Conservation (phyloP, 139 green algal genomes). For the Microglena sp. region DNA sequence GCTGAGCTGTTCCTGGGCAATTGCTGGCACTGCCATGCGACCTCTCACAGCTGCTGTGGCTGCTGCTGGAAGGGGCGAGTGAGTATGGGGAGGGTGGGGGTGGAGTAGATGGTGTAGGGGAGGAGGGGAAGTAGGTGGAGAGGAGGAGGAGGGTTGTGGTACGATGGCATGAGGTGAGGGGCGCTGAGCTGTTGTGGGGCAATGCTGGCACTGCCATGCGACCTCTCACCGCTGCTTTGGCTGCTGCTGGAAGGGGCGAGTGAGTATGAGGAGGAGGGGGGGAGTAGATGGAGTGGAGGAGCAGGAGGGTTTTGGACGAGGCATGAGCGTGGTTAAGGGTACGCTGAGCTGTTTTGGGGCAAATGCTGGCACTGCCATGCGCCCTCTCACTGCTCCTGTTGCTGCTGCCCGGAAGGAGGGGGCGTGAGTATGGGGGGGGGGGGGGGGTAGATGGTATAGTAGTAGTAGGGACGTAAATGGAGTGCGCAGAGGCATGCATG, state of each 20-base stretch:
- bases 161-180: neutral
- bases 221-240: slow-evolving; percentile 92
- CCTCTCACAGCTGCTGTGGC: slow-evolving; percentile 94
- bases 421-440: slow-evolving; percentile 7
- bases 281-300: neutral
- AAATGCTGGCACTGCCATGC: slow-evolving; percentile 98
- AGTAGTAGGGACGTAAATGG: too few species aligned
- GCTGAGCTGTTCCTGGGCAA: slow-evolving; percentile 93
- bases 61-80: slow-evolving; percentile 72
- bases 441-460: neutral
- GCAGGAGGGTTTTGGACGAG: neutral
- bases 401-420: slow-evolving; percentile 79
- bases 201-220: slow-evolving; percentile 98
- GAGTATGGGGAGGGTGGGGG: slow-evolving; percentile 7
- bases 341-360: slow-evolving; percentile 84
- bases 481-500: too few species aligned
- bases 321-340: neutral
- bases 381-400: slow-evolving; percentile 92
- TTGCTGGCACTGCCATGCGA: slow-evolving; percentile 95
- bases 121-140: neutral
- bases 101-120: neutral
- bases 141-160: neutral
- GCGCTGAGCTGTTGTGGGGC: slow-evolving; percentile 85
- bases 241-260: slow-evolving; percentile 76
- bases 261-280: slow-evolving; percentile 14